Evolutionary conservation across 108 stramenopile genomes (phyloP).

Genomic region (Cyclotella sp.): DNA sequence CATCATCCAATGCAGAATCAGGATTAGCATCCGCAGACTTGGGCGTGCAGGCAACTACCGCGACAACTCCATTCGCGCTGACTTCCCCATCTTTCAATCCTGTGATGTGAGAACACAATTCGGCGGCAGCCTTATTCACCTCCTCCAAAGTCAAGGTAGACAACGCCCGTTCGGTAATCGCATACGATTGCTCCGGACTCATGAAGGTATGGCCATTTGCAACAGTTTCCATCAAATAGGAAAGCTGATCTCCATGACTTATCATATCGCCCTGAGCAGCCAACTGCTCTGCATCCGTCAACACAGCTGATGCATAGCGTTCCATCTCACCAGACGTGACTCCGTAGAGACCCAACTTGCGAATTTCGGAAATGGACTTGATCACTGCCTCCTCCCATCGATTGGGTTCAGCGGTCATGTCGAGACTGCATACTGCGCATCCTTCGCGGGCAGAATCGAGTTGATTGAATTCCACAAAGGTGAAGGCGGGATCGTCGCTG

Average conservation of each 20-base stretch:
- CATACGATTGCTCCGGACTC: conserved; percentile 92
- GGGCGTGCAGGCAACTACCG: conserved; percentile 84
- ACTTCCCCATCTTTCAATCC: conserved; percentile 75
- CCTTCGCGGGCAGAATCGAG: conserved; percentile 96
- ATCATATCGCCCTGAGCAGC: conserved; percentile 95
- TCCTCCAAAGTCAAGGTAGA: conserved; percentile 92
- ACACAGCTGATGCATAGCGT: conserved; percentile 89
- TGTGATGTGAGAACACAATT: conserved; percentile 93
- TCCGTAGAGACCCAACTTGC: conserved; percentile 90
- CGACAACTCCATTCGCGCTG: conserved; percentile 65
- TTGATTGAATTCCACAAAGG: conserved; percentile 98
- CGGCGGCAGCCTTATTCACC: conserved; percentile 91
- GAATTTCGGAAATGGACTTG: conserved; percentile 91
- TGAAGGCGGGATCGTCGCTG: conserved; percentile 93
- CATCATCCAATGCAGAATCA: conserved; percentile 71
- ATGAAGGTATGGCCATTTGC: conserved; percentile 98
- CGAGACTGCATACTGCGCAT: conserved; percentile 96
- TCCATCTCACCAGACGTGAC: conserved; percentile 93
- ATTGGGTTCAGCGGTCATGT: conserved; percentile 93
- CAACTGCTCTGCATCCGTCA: conserved; percentile 94
- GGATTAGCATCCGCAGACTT: conserved; percentile 62
- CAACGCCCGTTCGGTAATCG: conserved; percentile 87
- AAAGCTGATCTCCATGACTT: conserved; percentile 92
- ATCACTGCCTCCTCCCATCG: conserved; percentile 94
- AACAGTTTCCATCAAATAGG: conserved; percentile 96